Conservation (phyloP, 495 filamentous ascomycete genomes). For the Neurospora africana region DNA sequence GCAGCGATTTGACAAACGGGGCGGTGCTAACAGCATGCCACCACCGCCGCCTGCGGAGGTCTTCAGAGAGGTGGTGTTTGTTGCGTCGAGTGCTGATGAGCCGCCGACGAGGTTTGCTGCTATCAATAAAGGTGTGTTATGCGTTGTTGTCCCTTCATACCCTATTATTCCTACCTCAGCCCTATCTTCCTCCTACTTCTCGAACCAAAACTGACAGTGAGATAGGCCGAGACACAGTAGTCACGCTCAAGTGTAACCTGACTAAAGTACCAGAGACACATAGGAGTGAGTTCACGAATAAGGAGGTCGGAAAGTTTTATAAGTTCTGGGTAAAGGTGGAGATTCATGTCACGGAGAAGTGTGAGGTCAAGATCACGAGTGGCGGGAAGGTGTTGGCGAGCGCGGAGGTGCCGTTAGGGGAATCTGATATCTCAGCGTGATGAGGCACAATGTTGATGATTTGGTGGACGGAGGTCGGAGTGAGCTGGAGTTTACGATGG, state of each 20-base stretch:
- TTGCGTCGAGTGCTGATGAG: conserved; percentile 10
- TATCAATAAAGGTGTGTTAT: conserved; percentile 4
- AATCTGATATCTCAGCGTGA: neutral
- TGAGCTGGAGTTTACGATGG: neutral
- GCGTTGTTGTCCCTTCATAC: neutral
- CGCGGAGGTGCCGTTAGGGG: conserved; percentile 3
- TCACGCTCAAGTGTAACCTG: conserved; percentile 13
- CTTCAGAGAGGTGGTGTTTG: conserved; percentile 13
- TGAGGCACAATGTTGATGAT: neutral
- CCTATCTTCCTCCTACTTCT: neutral
- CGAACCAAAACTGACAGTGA: neutral
- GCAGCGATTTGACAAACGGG: neutral
- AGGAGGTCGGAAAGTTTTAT: conserved; percentile 7
- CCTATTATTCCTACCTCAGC: neutral
- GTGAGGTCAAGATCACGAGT: conserved; percentile 12
- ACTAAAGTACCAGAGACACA: conserved; percentile 8
- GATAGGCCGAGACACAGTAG: conserved; percentile 2
- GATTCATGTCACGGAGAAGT: conserved; percentile 11
- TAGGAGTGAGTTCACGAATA: neutral
- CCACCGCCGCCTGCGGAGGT: neutral
- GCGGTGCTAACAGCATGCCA: neutral
- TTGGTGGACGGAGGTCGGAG: neutral
- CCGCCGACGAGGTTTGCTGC: conserved; percentile 9
- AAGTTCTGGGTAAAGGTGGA: conserved; percentile 15
- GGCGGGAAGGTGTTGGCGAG: conserved; percentile 4